phyloP scores from a whole-genome alignment of 129 eudicot species.

The Rutidosis leptorrhynchoides region DNA sequence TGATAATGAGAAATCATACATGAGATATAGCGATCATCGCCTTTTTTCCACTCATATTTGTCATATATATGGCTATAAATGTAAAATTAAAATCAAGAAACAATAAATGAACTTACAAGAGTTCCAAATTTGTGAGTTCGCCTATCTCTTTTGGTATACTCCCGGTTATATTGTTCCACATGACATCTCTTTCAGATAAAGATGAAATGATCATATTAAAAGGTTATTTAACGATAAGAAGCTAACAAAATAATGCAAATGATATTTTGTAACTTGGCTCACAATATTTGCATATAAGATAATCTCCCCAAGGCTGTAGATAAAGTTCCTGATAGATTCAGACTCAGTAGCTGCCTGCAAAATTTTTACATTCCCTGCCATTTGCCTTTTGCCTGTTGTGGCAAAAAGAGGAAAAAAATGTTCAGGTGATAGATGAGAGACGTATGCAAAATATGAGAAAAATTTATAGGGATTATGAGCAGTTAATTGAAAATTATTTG shows the following conservation, averaged over 20 bases:
- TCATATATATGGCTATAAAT: not conserved
- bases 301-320: constrained; percentile 65
- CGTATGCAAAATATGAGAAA: too few species aligned
- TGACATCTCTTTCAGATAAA: constrained; percentile 55
- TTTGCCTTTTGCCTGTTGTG: too few species aligned
- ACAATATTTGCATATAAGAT: constrained; percentile 64
- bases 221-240: not conserved
- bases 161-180: constrained; percentile 69
- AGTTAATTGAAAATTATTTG: too few species aligned
- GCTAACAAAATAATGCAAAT: not conserved
- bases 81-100: not conserved
- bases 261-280: constrained; percentile 27
- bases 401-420: too few species aligned
- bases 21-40: too few species aligned
- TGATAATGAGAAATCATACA: constrained; percentile 3
- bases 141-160: constrained; percentile 68
- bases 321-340: constrained; percentile 57
- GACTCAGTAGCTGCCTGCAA: constrained; percentile 54
- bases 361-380: constrained; percentile 13
- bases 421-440: too few species aligned
- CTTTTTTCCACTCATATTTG: not conserved
- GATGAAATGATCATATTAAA: constrained; percentile 17
- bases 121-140: constrained; percentile 43
- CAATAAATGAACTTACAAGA: constrained; percentile 53
- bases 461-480: too few species aligned